Evolutionary conservation across 768 basidiomycete genomes (phyloP).

Genomic region (Mycena floridula): DNA sequence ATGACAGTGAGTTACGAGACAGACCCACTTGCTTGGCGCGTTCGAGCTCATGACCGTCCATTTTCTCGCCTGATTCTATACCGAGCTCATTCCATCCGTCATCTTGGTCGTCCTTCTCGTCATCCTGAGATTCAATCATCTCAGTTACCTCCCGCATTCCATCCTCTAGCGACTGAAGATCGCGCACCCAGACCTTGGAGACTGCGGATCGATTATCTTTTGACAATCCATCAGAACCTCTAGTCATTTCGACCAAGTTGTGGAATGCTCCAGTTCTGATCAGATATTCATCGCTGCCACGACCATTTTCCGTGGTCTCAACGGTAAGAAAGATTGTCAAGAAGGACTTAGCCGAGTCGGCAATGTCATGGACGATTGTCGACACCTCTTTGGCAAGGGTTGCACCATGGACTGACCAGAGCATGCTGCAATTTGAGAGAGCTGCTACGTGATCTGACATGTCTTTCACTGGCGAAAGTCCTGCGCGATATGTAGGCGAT

Average conservation of each 20-base stretch:
- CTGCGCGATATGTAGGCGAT: constrained; percentile 44
- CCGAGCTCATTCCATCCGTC: constrained; percentile 68
- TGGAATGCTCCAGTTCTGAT: constrained; percentile 55
- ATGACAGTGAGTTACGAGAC: neutral
- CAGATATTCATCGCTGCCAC: constrained; percentile 42
- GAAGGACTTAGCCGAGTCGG: constrained; percentile 39
- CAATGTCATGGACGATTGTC: constrained; percentile 31
- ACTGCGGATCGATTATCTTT: constrained; percentile 54
- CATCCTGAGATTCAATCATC: constrained; percentile 45
- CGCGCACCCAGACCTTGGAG: constrained; percentile 39
- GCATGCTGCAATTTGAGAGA: constrained; percentile 42
- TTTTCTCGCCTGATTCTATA: constrained; percentile 34
- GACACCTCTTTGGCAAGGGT: constrained; percentile 40
- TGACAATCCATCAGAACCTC: constrained; percentile 43
- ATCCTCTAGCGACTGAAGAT: constrained; percentile 57
- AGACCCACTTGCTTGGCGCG: constrained; percentile 51
- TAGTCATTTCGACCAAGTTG: constrained; percentile 48
- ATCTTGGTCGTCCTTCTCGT: constrained; percentile 21
- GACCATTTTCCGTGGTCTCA: constrained; percentile 15
- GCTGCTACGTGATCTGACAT: constrained; percentile 42
- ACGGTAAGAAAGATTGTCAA: constrained; percentile 34
- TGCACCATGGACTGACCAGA: constrained; percentile 41
- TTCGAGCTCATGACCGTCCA: constrained; percentile 45
- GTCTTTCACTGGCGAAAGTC: constrained; percentile 47
- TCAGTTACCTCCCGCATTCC: constrained; percentile 50